phyloP scores from a whole-genome alignment of 2,329 filamentous ascomycete genomes.

The Zasmidium angulare region DNA sequence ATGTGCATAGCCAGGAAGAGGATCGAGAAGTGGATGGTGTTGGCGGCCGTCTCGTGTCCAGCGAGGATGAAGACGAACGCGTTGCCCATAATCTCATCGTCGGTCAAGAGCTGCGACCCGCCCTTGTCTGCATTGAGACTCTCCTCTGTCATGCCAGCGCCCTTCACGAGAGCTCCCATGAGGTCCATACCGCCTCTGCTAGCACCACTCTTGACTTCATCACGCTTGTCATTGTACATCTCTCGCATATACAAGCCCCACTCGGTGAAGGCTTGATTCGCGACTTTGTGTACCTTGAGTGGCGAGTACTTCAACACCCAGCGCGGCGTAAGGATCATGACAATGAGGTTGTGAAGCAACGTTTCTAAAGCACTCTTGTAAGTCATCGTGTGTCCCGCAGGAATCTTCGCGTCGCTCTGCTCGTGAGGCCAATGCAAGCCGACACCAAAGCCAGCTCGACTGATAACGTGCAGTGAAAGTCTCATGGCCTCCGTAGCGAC shows the following conservation, averaged over 20 bases:
- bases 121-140: constrained; percentile 47
- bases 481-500: constrained; percentile 66
- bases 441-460: constrained; percentile 70
- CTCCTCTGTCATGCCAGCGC: constrained; percentile 38
- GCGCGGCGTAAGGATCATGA: constrained; percentile 60
- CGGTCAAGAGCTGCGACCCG: constrained; percentile 53
- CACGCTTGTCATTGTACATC: constrained; percentile 62
- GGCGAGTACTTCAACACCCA: constrained; percentile 57
- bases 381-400: constrained; percentile 60
- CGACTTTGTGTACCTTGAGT: constrained; percentile 51
- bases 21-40: constrained; percentile 69
- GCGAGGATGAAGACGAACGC: constrained; percentile 65
- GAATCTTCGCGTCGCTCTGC: constrained; percentile 35
- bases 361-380: constrained; percentile 64
- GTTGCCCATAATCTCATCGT: constrained; percentile 70
- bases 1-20: constrained; percentile 67
- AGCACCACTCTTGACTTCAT: constrained; percentile 42
- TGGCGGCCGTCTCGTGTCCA: constrained; percentile 79
- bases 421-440: constrained; percentile 61
- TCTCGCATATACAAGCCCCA: constrained; percentile 70
- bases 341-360: constrained; percentile 63
- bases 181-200: constrained; percentile 51
- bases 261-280: constrained; percentile 59
- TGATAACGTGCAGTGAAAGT: constrained; percentile 59
- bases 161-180: constrained; percentile 54